Evolutionary conservation across 2,329 filamentous ascomycete genomes (phyloP), one percentile per base, ranked within the genome.

Genomic region (Fusarium succisae): DNA sequence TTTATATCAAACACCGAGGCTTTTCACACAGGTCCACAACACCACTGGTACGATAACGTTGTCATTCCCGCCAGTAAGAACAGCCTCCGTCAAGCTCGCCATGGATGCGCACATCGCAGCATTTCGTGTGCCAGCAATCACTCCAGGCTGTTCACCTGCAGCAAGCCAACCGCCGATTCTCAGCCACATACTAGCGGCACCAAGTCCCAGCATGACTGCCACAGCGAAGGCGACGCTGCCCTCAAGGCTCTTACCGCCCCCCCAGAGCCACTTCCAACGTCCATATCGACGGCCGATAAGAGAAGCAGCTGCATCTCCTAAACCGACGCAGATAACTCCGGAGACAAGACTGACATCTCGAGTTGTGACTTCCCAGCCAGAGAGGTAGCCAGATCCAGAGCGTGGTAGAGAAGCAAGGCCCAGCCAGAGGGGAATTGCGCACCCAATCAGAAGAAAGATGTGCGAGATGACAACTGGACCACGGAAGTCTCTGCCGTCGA

Each of bases 1-100:
- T 53, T 63, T 60, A 43, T 71, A 63, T 74, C 83, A 92, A 73
- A 92, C 79, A 63, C 88, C 88, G 69, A 96, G 82, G 26, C 94
- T 94, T 83, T 96, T 93, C 44, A 98, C 95, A 78, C 97, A 91
- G 68, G 95, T 89, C 96, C 96, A 99, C 69, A 99, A 84, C 57
- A 97, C 91, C 65, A 99, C 91, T 8, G 96, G 96, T 73, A 98
- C 96, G 73, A 98, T 92, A 24, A 99, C 96, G 86, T 99, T 99
- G 86, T 99, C 96, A 82, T 99, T 99, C 37, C 96, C 96, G 5
- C 96, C 96, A 20, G 96, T 98, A 73, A 99, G 85, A 53, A 98
- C 96, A 32, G 96, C 95, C 85, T 99, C 96, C 59, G 96, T 97
- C 76, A 98, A 87, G 82, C 95, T 98, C 35, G 95, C 94, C 66